These are phyloP conservation scores for Ajuga reptans DNA, from an alignment of 305 asterid species.

Conservation along the genomic window DNA sequence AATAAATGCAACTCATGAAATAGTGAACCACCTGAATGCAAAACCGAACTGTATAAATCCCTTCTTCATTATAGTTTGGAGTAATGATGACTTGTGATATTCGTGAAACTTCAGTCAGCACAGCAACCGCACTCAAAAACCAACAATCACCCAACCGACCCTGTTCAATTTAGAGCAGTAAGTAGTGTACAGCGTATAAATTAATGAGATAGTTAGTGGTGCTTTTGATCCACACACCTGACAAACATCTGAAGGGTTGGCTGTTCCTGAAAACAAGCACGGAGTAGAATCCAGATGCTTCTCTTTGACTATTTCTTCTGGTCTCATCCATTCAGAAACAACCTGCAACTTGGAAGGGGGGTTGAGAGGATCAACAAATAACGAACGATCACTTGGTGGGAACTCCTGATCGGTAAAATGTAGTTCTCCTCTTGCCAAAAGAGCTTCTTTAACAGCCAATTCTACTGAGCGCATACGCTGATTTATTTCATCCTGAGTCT, in stretches of 20 bases:
- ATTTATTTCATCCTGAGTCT: slow-evolving; percentile 86
- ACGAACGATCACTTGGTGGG: slow-evolving; percentile 85
- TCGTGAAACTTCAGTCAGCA: slow-evolving; percentile 83
- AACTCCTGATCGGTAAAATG: slow-evolving; percentile 97
- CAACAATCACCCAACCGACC: slow-evolving; percentile 98
- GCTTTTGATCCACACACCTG: slow-evolving; percentile 45
- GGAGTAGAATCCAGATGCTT: slow-evolving; percentile 67
- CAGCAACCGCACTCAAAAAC: slow-evolving; percentile 99
- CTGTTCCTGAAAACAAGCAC: slow-evolving; percentile 74
- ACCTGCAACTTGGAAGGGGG: slow-evolving; percentile 90
- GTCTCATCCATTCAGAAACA: slow-evolving; percentile 92
- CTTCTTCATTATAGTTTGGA: slow-evolving; percentile 86
- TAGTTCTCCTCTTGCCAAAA: slow-evolving; percentile 82
- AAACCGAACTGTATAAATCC: slow-evolving; percentile 91
- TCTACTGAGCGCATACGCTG: slow-evolving; percentile 95
- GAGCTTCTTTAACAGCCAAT: slow-evolving; percentile 93
- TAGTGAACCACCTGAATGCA: slow-evolving; percentile 73
- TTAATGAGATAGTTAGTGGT: background rate
- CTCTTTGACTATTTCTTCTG: slow-evolving; percentile 75
- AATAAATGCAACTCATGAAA: background rate
- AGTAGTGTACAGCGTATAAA: slow-evolving; percentile 7
- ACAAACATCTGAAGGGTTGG: slow-evolving; percentile 98
- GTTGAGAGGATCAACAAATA: slow-evolving; percentile 77
- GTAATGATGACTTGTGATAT: slow-evolving; percentile 95
- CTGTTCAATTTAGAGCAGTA: slow-evolving; percentile 34